These are phyloP conservation scores for Fusarium camptoceras DNA, from an alignment of 2,329 filamentous ascomycete genomes.

Conservation along the genomic window DNA sequence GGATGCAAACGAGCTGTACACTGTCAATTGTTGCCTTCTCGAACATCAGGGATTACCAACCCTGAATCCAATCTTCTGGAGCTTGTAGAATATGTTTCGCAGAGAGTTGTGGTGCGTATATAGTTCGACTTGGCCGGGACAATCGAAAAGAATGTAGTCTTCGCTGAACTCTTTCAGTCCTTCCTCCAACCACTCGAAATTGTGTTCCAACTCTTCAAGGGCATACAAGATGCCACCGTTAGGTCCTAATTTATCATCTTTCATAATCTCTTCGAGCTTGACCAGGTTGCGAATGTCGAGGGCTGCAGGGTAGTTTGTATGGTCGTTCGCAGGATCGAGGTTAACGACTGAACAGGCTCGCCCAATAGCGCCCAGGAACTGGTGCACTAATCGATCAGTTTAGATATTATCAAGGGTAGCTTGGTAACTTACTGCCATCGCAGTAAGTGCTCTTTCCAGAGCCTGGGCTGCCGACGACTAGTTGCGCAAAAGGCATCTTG, in stretches of 20 bases:
- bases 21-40: slow-evolving; percentile 28
- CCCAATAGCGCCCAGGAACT: slow-evolving; percentile 96
- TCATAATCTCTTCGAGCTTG: slow-evolving; percentile 95
- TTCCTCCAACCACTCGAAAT: slow-evolving; percentile 90
- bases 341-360: slow-evolving; percentile 96
- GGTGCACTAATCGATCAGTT: slow-evolving; percentile 74
- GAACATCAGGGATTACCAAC: slow-evolving; percentile 63
- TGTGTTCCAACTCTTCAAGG: slow-evolving; percentile 93
- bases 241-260: slow-evolving; percentile 86
- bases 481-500: slow-evolving; percentile 74
- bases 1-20: slow-evolving; percentile 85
- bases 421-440: slow-evolving; percentile 80
- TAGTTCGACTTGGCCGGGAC: slow-evolving; percentile 95
- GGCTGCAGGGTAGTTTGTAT: slow-evolving; percentile 87
- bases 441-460: slow-evolving; percentile 98
- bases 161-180: slow-evolving; percentile 84
- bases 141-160: slow-evolving; percentile 95
- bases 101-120: slow-evolving; percentile 95
- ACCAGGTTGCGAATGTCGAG: slow-evolving; percentile 91
- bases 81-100: slow-evolving; percentile 88
- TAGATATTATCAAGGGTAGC: not conserved
- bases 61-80: slow-evolving; percentile 92
- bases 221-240: slow-evolving; percentile 95
- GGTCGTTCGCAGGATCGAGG: slow-evolving; percentile 96
- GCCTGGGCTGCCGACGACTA: slow-evolving; percentile 93